phyloP scores from a whole-genome alignment of 441 rosid genomes.

The Brassica balearica region DNA sequence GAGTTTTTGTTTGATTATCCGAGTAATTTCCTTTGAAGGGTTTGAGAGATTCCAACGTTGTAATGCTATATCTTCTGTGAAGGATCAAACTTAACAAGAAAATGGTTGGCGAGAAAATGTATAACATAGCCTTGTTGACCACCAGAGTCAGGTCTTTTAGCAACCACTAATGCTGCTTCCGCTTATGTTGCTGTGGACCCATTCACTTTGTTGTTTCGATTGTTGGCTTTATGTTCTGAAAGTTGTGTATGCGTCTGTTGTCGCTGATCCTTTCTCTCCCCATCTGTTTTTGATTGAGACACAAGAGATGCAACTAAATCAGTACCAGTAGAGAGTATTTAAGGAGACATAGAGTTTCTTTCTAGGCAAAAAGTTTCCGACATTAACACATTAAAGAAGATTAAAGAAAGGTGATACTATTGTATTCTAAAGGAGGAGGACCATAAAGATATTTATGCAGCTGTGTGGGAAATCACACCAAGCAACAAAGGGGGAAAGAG shows the following conservation, averaged over 20 bases:
- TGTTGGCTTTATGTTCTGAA: conserved; percentile 47
- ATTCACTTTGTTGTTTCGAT: conserved; percentile 51
- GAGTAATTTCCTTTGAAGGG: conserved; percentile 78
- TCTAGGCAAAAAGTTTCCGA: neutral
- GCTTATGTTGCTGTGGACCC: conserved; percentile 33
- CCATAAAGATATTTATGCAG: neutral
- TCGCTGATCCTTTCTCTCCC: conserved; percentile 44
- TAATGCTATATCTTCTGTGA: conserved; percentile 69
- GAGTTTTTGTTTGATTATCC: conserved; percentile 81
- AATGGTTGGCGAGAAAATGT: conserved; percentile 78
- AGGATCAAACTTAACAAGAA: conserved; percentile 70
- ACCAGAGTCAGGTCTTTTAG: neutral
- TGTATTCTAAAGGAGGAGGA: neutral
- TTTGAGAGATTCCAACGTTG: conserved; percentile 78
- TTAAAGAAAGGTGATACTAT: neutral
- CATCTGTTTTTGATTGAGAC: conserved; percentile 47
- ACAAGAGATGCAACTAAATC: conserved; percentile 41
- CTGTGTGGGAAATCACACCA: neutral
- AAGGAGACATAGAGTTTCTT: neutral
- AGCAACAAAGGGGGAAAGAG: neutral
- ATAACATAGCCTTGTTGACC: neutral
- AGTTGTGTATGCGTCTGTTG: conserved; percentile 35
- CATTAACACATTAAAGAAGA: neutral
- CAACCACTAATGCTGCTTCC: neutral
- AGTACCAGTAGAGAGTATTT: conserved; percentile 34